Conservation (phyloP, 2,329 filamentous ascomycete species). For the Pestalotiopsis sp. region DNA sequence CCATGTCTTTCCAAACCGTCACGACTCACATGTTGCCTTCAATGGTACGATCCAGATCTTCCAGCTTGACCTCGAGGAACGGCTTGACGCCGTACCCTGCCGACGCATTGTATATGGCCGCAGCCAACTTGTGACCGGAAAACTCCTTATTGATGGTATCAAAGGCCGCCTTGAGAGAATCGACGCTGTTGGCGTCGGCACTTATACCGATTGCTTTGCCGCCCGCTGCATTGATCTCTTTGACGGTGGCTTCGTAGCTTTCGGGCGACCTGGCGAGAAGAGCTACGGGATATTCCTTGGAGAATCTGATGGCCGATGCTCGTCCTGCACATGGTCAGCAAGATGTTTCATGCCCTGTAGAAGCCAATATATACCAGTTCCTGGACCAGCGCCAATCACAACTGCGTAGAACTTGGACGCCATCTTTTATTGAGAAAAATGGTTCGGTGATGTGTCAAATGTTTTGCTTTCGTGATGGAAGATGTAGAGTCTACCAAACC, state of each 20-base stretch:
- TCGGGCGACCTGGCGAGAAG: slow-evolving; percentile 69
- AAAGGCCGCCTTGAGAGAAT: slow-evolving; percentile 53
- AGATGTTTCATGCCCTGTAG: not conserved
- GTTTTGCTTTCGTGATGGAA: not conserved
- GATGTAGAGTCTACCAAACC: not conserved
- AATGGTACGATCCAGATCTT: slow-evolving; percentile 50
- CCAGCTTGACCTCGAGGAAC: slow-evolving; percentile 55
- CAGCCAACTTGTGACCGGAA: slow-evolving; percentile 56
- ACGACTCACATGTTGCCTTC: slow-evolving; percentile 46
- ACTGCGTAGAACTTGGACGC: slow-evolving; percentile 61
- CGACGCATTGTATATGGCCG: slow-evolving; percentile 74
- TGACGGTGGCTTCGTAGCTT: slow-evolving; percentile 65
- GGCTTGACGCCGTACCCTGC: slow-evolving; percentile 51
- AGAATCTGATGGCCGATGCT: slow-evolving; percentile 58
- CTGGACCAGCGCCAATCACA: slow-evolving; percentile 69
- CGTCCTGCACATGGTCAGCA: slow-evolving; percentile 35
- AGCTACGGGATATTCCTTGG: slow-evolving; percentile 70
- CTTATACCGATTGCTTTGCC: slow-evolving; percentile 72
- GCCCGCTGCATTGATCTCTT: slow-evolving; percentile 68
- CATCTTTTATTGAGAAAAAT: slow-evolving; percentile 11
- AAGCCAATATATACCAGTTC: slow-evolving; percentile 48
- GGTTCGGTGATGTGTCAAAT: not conserved
- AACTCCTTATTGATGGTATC: slow-evolving; percentile 62
- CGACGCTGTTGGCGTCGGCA: slow-evolving; percentile 59
- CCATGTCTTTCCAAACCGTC: not conserved